phyloP scores from a whole-genome alignment of 257 asterid genomes.

The Nemophila menziesii region DNA sequence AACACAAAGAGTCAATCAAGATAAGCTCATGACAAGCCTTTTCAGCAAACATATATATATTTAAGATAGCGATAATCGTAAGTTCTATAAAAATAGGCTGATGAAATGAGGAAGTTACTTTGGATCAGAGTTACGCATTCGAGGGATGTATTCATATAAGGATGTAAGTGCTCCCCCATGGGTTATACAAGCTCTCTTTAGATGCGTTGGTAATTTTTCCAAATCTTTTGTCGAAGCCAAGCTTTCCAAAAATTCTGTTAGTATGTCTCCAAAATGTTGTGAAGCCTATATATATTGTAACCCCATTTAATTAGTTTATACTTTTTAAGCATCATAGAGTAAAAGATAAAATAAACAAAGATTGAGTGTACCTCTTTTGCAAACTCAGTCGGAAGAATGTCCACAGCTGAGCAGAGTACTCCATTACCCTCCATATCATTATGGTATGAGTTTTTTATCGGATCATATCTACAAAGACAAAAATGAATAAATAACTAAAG shows the following conservation, averaged over 20 bases:
- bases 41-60: neutral
- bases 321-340: slow-evolving; percentile 3
- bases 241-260: slow-evolving; percentile 62
- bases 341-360: no score
- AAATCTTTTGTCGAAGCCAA: slow-evolving; percentile 52
- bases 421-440: slow-evolving; percentile 75
- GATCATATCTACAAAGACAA: slow-evolving; percentile 52
- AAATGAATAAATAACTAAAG: no score
- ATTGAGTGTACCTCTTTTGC: slow-evolving; percentile 99
- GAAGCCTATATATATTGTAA: slow-evolving; percentile 89
- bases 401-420: slow-evolving; percentile 77
- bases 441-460: slow-evolving; percentile 55
- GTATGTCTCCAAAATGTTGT: slow-evolving; percentile 83
- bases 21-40: neutral
- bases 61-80: neutral
- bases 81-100: slow-evolving; percentile 2
- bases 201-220: slow-evolving; percentile 56
- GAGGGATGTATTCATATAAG: slow-evolving; percentile 67
- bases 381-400: slow-evolving; percentile 92
- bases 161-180: slow-evolving; percentile 63
- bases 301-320: slow-evolving; percentile 10
- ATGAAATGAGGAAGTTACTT: slow-evolving; percentile 41
- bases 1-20: slow-evolving; percentile 1
- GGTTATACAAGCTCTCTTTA: slow-evolving; percentile 78
- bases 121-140: slow-evolving; percentile 68